Base-by-base conservation (phyloP, 768 basidiomycete genomes). In the Termitomyces sp. region DNA sequence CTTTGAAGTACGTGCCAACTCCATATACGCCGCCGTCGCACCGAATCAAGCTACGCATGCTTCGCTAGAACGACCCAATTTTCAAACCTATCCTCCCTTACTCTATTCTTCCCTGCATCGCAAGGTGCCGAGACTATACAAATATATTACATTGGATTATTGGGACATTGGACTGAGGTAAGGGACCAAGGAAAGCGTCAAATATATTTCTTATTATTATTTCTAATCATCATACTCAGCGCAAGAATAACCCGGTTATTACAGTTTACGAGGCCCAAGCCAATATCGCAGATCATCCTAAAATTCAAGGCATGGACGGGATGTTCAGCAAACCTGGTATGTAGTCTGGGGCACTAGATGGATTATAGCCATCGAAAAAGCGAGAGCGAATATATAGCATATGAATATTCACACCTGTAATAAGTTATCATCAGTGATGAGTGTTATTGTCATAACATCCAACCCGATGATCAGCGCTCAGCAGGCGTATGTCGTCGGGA, bases 211-310 rank as follows among this genome's bases (percentile, higher is more conserved):
- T n/a, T n/a, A n/a, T 38, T 33, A 16, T 31, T 23, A 54, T 23
- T 42, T 59, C n/a, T 41, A 48, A 52, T n/a, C 20, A 39, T 18
- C 18, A 39, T 50, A 38, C 51, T 13, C 62, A 95, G 91, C 80
- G 88, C 40, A 93, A 89, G 63, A 74, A 75, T 47, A 82, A 86
- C 56, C 91, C 94, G 1, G 79, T 91, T 36, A 81, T 95, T 52
- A 87, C 92, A 0, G 84, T 96, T 12, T 97, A 96, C 62, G 94
- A 97, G 69, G 72, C 89, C 0, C 88, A 89, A 59, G 89, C 94
- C 9, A 94, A 93, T 60, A 73, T 89, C 29, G 89, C 91, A 1
- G 94, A 96, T 66, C 94, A 96, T 60, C 78, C 84, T 56, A 93
- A 91, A 71, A 88, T 93, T 45, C 85, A 84, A 63, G 91, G 91